Conservation (phyloP, 768 basidiomycete species). For the Xerocomellus amylosporus region DNA sequence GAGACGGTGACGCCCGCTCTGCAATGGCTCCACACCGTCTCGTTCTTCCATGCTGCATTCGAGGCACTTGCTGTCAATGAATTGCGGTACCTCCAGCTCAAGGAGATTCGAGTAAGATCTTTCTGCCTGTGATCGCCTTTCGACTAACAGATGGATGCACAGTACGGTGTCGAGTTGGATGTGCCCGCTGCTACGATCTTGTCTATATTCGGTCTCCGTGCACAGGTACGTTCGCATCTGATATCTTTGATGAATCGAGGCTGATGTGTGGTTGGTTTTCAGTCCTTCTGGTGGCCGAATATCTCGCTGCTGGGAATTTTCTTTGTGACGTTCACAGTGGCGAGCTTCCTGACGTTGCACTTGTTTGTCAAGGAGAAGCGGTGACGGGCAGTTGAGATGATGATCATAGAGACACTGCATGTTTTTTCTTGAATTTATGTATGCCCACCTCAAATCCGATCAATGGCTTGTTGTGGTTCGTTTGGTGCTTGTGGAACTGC, state of each 20-base stretch:
- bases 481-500: slow-evolving; percentile 23
- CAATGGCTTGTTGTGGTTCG: slow-evolving; percentile 11
- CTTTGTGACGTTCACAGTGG: slow-evolving; percentile 74
- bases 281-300: slow-evolving; percentile 99
- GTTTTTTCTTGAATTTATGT: not conserved
- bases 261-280: slow-evolving; percentile 4
- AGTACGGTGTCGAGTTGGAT: slow-evolving; percentile 97
- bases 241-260: not conserved
- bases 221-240: slow-evolving; percentile 55
- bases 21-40: slow-evolving; percentile 85
- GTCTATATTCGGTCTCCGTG: slow-evolving; percentile 88
- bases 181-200: slow-evolving; percentile 95
- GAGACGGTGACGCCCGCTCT: slow-evolving; percentile 71
- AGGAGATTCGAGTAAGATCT: slow-evolving; percentile 75
- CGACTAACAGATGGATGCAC: slow-evolving; percentile 11
- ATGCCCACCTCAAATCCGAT: not conserved
- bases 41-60: slow-evolving; percentile 99
- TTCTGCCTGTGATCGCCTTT: not conserved
- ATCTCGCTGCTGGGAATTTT: slow-evolving; percentile 81
- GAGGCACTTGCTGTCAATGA: slow-evolving; percentile 99
- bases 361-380: slow-evolving; percentile 82
- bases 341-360: slow-evolving; percentile 78
- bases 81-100: slow-evolving; percentile 86
- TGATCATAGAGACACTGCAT: not conserved
- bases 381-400: slow-evolving; percentile 14